Evolutionary conservation across 2,329 filamentous ascomycete genomes (phyloP), one percentile per base, ranked within the genome.

Genomic region (Teratosphaeria viscida): DNA sequence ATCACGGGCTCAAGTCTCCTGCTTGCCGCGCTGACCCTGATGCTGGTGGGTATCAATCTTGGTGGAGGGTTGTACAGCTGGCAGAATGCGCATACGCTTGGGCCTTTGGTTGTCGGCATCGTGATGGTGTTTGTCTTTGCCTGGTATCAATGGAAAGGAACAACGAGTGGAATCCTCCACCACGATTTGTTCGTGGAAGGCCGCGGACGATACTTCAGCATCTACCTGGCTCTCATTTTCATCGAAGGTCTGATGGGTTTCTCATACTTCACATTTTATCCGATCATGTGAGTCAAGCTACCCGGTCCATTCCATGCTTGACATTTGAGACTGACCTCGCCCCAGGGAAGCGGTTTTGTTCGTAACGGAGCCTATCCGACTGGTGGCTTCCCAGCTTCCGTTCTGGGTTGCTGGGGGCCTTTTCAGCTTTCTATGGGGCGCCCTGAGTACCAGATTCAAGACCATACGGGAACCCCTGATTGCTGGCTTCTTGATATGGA

Each of bases 51-150:
- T 32, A 60, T 73, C 34, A 70, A 66, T 52, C 68, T 72, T 64
- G 71, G 71, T 7, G 70, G 71, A 11, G 63, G 63, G 1, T 59
- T 63, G 10, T 73, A 72, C 62, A 67, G 68, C 2, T 75, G 73
- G 73, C 68, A 66, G 47, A 66, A 64, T 29, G 65, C 59, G 8
- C 68, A 69, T 26, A 68, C 71, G 2, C 67, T 74, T 7, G 71
- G 65, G 4, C 67, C 71, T 0, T 61, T 74, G 0, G 67, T 73
- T 19, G 63, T 62, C 49, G 71, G 72, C 2, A 68, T 72, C 57
- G 64, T 66, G n/a, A 66, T 65, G 3, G 57, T 74, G 12, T 64
- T 73, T 16, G 60, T 61, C 7, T 74, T 74, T 59, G 68, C 65
- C 43, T 63, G 62, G 3, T 65, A 63, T 49, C 63, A 66, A 52